Percentiles rank a stretch among this genome's conserved stretches.
Conservation (phyloP, 2,329 filamentous ascomycete genomes). For the Fusarium musae region DNA sequence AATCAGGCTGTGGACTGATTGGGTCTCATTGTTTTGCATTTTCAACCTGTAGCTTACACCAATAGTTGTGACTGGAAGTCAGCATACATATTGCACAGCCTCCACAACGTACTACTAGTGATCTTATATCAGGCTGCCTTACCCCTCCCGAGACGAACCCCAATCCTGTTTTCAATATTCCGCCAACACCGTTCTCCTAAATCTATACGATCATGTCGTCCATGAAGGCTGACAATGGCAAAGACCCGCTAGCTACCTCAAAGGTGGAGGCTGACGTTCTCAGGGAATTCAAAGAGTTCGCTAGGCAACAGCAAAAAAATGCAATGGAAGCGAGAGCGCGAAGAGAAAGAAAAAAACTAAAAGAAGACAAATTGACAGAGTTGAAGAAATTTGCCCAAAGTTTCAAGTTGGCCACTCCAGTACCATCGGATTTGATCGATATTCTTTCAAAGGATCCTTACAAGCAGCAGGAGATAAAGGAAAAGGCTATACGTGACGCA, state of each 20-base stretch:
- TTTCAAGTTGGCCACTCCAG: not conserved
- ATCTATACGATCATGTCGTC: accelerated
- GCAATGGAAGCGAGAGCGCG: accelerated
- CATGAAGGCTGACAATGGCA: accelerated
- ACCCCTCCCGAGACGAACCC: not conserved
- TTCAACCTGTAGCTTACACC: not conserved
- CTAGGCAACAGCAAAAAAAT: not conserved
- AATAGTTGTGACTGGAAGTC: not conserved
- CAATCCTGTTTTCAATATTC: not conserved
- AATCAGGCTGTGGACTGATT: not conserved
- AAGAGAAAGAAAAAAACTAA: accelerated
- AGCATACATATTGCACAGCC: not conserved
- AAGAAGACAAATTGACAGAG: not conserved
- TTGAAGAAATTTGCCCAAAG: not conserved
- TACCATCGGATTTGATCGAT: not conserved
- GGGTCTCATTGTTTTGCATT: not conserved
- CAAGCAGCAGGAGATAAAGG: not conserved
- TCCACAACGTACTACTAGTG: not conserved
- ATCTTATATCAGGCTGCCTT: not conserved
- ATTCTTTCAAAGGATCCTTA: not conserved
- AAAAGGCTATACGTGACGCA: not conserved
- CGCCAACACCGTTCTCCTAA: accelerated
- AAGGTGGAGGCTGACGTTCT: accelerated
- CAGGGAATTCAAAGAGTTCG: not conserved
- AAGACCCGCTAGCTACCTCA: not conserved